Percentiles rank a stretch among this genome's conserved stretches.
Evolutionary conservation across 1,284 basidiomycete genomes (phyloP).

Genomic region (Vanrija sp.): DNA sequence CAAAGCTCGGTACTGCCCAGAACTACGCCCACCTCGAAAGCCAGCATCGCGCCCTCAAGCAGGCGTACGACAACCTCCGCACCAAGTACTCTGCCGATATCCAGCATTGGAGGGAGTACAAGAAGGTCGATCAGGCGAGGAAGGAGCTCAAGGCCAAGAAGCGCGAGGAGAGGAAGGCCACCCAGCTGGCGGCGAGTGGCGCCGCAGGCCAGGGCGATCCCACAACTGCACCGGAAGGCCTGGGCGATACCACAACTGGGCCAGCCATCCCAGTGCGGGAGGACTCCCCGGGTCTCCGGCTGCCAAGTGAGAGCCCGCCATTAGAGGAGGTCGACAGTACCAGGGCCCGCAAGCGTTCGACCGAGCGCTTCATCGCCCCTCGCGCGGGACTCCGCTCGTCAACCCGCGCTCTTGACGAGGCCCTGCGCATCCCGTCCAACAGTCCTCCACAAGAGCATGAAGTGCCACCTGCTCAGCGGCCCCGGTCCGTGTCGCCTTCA

Average conservation of each 20-base stretch:
- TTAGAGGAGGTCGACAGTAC: too few relatives aligned
- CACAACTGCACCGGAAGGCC: not conserved
- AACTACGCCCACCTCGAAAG: conserved; percentile 23
- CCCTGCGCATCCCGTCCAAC: too few relatives aligned
- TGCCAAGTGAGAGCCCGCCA: too few relatives aligned
- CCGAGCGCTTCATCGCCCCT: too few relatives aligned
- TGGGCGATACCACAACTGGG: not conserved
- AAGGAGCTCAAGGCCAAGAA: conserved; percentile 22
- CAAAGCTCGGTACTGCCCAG: conserved; percentile 1
- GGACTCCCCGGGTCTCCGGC: too few relatives aligned
- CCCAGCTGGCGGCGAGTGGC: not conserved
- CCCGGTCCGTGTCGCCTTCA: not conserved
- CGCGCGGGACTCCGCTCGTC: too few relatives aligned
- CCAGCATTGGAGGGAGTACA: conserved; percentile 35
- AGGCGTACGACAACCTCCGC: conserved; percentile 22
- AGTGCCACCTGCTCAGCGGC: not conserved
- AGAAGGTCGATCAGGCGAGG: conserved; percentile 22
- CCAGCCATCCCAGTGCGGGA: not conserved
- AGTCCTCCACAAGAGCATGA: not conserved
- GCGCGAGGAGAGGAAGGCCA: conserved; percentile 17
- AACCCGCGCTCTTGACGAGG: too few relatives aligned
- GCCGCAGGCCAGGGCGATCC: not conserved
- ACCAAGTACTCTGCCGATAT: conserved; percentile 20
- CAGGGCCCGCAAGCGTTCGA: too few relatives aligned
- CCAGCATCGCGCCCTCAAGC: conserved; percentile 23